Evolutionary conservation across 2,329 filamentous ascomycete genomes (phyloP), one percentile per base, ranked within the genome.

Genomic region (Phyllosticta citrichinensis): DNA sequence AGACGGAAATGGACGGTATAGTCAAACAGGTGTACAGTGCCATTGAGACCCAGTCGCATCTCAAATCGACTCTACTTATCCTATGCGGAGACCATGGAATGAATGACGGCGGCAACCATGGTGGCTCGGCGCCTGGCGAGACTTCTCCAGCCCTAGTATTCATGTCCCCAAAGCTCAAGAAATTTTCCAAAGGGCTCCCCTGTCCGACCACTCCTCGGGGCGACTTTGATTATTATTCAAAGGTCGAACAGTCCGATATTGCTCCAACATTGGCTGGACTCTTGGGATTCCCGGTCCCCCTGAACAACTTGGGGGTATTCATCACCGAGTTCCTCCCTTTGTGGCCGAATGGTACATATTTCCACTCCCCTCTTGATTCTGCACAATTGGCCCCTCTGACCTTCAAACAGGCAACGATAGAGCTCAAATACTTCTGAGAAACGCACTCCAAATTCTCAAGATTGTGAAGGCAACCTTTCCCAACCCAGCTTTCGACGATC

Each of bases 101-200:
- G 94, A 99, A 97, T 67, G 93, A 97, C 67, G 94, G 90, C 20
- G 94, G 94, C 2, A 97, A 97, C 66, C 94, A 99, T 71, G 94
- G 94, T 30, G 94, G 93, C 50, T 97, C 93, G 10, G 92, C 92
- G 0, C 84, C 91, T 1, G 93, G 94, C 52, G 94, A 99, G 77
- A 97, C 94, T 1, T 97, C 93, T 0, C 88, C 94, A 0, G 94
- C 94, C 17, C 77, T 99, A 10, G 83, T 97, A 20, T 97, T 99
- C 72, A 83, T 96, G 65, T 94, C 91, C 2, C 91, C 93, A 0
- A 94, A 91, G 69, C 79, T 96, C 52, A 83, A 82, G 68, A 70
- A 75, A 0, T 76, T 91, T 6, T 79, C 80, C 2, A 64, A 70
- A 19, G 69, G 69, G 20, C 63, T 64, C 58, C 57, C 20, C 57